Evolutionary conservation across 129 eudicot genomes (phyloP), one percentile per base, ranked within the genome.

Genomic region (Centaurea solstitialis): DNA sequence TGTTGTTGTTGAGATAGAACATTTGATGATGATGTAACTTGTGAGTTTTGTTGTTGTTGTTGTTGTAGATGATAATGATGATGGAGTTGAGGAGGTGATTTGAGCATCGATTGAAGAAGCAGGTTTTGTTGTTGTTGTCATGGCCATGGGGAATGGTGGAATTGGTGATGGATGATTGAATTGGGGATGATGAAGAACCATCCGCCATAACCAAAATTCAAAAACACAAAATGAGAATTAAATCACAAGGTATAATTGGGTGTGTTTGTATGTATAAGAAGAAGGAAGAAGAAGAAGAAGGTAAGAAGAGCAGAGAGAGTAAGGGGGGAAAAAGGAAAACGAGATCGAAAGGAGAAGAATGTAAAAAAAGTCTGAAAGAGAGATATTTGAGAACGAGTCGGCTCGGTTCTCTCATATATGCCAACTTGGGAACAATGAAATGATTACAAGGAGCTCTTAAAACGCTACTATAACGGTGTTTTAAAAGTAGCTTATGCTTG

Each of bases 1-100:
- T 79, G 87, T 77, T 84, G 89, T 64, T 79, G 87, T 7, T 43
- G 87, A 22, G 87, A 89, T 64, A 76, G 76, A 74, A 74, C 78
- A 78, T 74, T 73, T 24, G 87, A 72, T 64, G 81, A 73, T 68
- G 81, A 73, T 68, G 78, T 28, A 37, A 70, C 68, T 62, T 40
- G 77, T 59, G 75, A 75, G 21, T 37, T 77, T 33, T 77, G 75
- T 45, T 40, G 76, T 57, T 76, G 79, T 45, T 74, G 86, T 30
- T 80, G 91, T 26, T 26, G 30, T 26, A 12, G 82, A 78, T 39
- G 80, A 26, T 45, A 65, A 40, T 70, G 84, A 70, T 43, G 2
- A 70, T 43, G 71, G 79, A 24, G 81, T 47, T 64, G 82, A 45
- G 41, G 82, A 45, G 41, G 86, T 74, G 75, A 88, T 81, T 84